Percentiles rank a stretch among this genome's conserved stretches.
phyloP scores from a whole-genome alignment of 2,329 filamentous ascomycete genomes.

The Apiospora aurea region DNA sequence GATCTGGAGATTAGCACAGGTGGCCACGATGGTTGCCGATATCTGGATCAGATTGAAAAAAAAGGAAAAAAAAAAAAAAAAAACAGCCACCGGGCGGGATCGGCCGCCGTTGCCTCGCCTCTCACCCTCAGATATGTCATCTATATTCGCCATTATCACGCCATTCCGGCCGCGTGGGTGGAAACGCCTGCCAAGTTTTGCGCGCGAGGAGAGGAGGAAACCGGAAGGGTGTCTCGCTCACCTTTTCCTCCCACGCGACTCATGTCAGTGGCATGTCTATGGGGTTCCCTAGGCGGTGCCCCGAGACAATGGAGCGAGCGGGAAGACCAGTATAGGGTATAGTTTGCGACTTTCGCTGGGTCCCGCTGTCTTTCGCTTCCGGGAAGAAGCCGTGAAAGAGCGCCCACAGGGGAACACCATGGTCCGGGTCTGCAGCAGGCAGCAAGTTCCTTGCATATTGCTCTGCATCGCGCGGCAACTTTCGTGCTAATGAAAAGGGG shows the following conservation, averaged over 20 bases:
- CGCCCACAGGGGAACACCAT: background rate
- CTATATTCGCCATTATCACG: background rate
- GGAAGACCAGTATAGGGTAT: background rate
- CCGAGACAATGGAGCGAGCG: slow-evolving; percentile 6
- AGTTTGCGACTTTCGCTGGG: slow-evolving; percentile 1
- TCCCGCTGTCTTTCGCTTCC: background rate
- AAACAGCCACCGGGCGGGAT: background rate
- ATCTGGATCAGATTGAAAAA: background rate
- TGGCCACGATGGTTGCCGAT: background rate
- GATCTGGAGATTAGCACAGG: background rate
- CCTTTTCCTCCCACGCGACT: background rate
- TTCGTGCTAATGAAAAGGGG: background rate
- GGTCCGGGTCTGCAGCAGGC: background rate
- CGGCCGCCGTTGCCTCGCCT: background rate
- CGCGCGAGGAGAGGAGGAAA: background rate
- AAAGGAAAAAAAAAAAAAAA: background rate
- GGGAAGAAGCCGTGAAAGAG: background rate
- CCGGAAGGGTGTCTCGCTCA: background rate
- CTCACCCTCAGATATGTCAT: background rate
- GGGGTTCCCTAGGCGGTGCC: background rate
- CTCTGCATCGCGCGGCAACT: slow-evolving; percentile 1
- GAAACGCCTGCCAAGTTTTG: background rate
- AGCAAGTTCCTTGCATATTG: background rate
- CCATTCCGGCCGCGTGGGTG: background rate
- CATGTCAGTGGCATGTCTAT: background rate